Conservation (phyloP, 371 early-diverging fungal genomes). For the Syncephalis fuscata region DNA sequence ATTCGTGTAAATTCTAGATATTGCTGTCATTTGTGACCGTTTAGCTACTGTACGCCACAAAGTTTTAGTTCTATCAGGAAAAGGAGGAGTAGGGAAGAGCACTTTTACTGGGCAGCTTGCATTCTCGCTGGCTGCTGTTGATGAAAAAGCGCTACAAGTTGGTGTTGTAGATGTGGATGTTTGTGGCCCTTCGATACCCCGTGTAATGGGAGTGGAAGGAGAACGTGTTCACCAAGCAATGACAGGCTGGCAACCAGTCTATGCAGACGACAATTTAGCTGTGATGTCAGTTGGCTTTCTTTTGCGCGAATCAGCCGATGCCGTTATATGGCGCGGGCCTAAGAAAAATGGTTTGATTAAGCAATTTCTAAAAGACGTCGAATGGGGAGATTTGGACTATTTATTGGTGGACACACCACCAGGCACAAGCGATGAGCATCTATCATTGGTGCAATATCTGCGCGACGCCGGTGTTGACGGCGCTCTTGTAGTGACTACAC, state of each 20-base stretch:
- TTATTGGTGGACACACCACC: constrained; percentile 98
- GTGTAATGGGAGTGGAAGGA: constrained; percentile 75
- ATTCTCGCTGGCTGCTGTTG: constrained; percentile 50
- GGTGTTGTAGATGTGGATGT: constrained; percentile 98
- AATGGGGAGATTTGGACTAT: constrained; percentile 86
- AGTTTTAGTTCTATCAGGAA: constrained; percentile 94
- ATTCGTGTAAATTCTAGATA: constrained; percentile 19
- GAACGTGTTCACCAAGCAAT: constrained; percentile 73
- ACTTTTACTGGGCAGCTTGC: constrained; percentile 71
- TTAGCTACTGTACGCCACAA: constrained; percentile 52
- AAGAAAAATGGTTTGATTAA: constrained; percentile 93
- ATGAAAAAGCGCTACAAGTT: constrained; percentile 29
- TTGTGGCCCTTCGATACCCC: constrained; percentile 97
- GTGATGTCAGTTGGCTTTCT: constrained; percentile 96
- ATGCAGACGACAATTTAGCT: constrained; percentile 72
- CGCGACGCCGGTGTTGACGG: constrained; percentile 70
- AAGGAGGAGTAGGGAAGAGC: constrained; percentile 98
- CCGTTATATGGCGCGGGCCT: constrained; percentile 98
- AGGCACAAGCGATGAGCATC: constrained; percentile 97
- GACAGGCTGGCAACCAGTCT: constrained; percentile 83
- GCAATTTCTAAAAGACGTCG: constrained; percentile 93
- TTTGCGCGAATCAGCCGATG: constrained; percentile 73
- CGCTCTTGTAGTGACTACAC: constrained; percentile 94
- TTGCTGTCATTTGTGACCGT: constrained; percentile 53
- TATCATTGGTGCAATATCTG: constrained; percentile 66